A percentile compares a stretch with the other conserved stretches of the same genome.
These are phyloP conservation scores for Plenodomus lindquistii DNA, from an alignment of 2,329 filamentous ascomycete genomes.

Conservation along the genomic window DNA sequence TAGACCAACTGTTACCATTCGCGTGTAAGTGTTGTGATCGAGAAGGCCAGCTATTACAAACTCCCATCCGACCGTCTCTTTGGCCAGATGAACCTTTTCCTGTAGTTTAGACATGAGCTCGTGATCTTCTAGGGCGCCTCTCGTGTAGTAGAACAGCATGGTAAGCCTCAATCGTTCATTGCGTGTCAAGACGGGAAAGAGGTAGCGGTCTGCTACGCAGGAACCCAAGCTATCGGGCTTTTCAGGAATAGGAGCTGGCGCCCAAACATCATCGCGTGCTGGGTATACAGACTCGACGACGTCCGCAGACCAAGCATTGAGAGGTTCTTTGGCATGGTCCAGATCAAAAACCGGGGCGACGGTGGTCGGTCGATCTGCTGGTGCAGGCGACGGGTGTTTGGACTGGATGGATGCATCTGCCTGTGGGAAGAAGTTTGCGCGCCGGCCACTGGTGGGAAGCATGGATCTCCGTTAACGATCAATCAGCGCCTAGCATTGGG, in stretches of 20 bases:
- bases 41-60: slow-evolving; percentile 52
- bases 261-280: slow-evolving; percentile 12
- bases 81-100: slow-evolving; percentile 48
- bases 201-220: slow-evolving; percentile 31
- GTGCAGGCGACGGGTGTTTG: slow-evolving; percentile 18
- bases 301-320: slow-evolving; percentile 20
- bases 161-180: slow-evolving; percentile 46
- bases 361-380: slow-evolving; percentile 20
- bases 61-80: slow-evolving; percentile 52
- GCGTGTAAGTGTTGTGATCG: slow-evolving; percentile 49
- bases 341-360: slow-evolving; percentile 28
- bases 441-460: slow-evolving; percentile 8
- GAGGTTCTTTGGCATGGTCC: slow-evolving; percentile 20
- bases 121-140: slow-evolving; percentile 44
- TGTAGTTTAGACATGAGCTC: slow-evolving; percentile 50
- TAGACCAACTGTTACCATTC: slow-evolving; percentile 49
- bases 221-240: slow-evolving; percentile 12
- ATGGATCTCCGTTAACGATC: slow-evolving; percentile 6
- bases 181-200: slow-evolving; percentile 41
- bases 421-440: slow-evolving; percentile 30
- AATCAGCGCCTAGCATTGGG: not conserved
- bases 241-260: slow-evolving; percentile 20
- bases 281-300: slow-evolving; percentile 23
- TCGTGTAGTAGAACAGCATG: slow-evolving; percentile 52
- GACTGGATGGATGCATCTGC: slow-evolving; percentile 30